Evolutionary conservation across 768 basidiomycete species (phyloP).

Genomic region (Butyriboletus loyo): DNA sequence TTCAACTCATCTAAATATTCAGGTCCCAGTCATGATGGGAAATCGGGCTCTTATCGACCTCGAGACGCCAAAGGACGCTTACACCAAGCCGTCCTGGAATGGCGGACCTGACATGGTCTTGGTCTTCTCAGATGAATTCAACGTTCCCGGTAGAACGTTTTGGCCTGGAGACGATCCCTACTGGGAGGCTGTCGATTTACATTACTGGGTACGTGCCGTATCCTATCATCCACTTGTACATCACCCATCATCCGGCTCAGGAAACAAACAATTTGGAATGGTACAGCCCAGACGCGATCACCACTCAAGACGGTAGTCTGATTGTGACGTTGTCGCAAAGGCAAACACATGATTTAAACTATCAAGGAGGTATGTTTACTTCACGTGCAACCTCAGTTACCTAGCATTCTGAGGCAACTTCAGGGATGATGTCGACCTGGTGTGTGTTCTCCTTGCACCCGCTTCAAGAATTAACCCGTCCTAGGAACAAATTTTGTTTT

Average conservation of each 20-base stretch:
- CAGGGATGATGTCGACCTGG: slow-evolving; percentile 49
- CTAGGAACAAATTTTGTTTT: slow-evolving; percentile 87
- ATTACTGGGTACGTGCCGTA: slow-evolving; percentile 38
- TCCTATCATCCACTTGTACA: slow-evolving; percentile 26
- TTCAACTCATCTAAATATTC: neutral
- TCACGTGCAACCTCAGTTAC: slow-evolving; percentile 13
- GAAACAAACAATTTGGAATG: slow-evolving; percentile 55
- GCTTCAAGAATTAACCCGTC: slow-evolving; percentile 5
- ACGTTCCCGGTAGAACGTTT: slow-evolving; percentile 69
- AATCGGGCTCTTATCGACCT: slow-evolving; percentile 57
- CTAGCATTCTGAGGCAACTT: slow-evolving; percentile 33
- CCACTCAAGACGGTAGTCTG: slow-evolving; percentile 50
- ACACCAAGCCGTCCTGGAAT: slow-evolving; percentile 50
- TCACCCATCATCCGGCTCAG: slow-evolving; percentile 27
- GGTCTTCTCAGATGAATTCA: slow-evolving; percentile 83
- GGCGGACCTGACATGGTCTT: slow-evolving; percentile 57
- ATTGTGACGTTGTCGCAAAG: slow-evolving; percentile 48
- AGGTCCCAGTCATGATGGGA: slow-evolving; percentile 57
- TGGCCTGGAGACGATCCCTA: slow-evolving; percentile 85
- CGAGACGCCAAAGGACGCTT: slow-evolving; percentile 56
- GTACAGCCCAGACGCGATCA: slow-evolving; percentile 51
- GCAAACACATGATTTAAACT: slow-evolving; percentile 45
- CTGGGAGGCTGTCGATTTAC: slow-evolving; percentile 59
- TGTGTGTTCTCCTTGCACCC: slow-evolving; percentile 8
- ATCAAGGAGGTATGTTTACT: slow-evolving; percentile 35